phyloP scores from a whole-genome alignment of 1,284 basidiomycete genomes.

The Gymnopus androsaceus region DNA sequence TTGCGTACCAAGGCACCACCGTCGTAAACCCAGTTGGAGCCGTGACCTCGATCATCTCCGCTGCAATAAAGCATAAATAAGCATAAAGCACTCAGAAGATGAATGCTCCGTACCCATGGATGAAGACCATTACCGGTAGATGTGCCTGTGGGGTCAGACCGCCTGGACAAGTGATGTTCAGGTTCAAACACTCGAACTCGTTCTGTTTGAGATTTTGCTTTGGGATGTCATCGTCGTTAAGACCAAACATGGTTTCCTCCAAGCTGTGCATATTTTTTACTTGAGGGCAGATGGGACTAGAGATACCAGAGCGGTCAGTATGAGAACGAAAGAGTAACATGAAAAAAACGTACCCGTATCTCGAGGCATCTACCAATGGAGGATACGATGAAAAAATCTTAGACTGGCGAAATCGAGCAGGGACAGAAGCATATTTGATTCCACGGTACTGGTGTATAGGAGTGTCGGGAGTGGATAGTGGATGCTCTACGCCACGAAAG shows the following conservation, averaged over 20 bases:
- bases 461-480: conserved; percentile 52
- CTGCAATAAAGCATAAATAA: conserved; percentile 35
- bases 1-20: conserved; percentile 68
- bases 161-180: conserved; percentile 74
- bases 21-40: conserved; percentile 75
- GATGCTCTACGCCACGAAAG: conserved; percentile 64
- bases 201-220: conserved; percentile 59
- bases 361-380: conserved; percentile 58
- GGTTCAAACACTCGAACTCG: conserved; percentile 75
- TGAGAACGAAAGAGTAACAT: conserved; percentile 12
- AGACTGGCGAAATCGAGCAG: conserved; percentile 73
- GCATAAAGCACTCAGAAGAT: conserved; percentile 26
- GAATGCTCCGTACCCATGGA: conserved; percentile 69
- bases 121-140: conserved; percentile 76
- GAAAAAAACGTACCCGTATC: conserved; percentile 52
- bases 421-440: conserved; percentile 74
- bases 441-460: conserved; percentile 72
- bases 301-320: conserved; percentile 3
- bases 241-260: conserved; percentile 64
- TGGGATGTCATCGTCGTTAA: conserved; percentile 55
- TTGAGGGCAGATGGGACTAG: conserved; percentile 80
- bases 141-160: conserved; percentile 49
- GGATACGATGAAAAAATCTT: conserved; percentile 58
- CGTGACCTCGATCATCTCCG: conserved; percentile 69
- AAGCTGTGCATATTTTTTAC: conserved; percentile 41